Evolutionary conservation across 805 yeast species (phyloP).

Genomic region (Henningerozyma blattae): DNA sequence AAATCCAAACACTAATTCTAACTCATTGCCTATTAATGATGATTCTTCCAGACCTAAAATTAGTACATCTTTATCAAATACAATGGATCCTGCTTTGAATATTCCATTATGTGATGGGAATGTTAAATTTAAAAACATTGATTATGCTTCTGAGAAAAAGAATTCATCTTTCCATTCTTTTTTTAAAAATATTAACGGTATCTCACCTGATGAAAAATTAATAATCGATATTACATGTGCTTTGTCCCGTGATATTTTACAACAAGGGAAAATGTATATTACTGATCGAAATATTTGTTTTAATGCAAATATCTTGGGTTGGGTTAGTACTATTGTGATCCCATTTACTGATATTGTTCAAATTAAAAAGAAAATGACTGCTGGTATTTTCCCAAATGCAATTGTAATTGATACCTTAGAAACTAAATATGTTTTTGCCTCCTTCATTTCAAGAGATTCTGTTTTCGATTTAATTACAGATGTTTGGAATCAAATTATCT

Average conservation of each 20-base stretch:
- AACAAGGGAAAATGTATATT: slow-evolving; percentile 55
- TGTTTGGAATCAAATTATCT: slow-evolving; percentile 44
- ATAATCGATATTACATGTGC: slow-evolving; percentile 58
- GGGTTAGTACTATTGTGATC: slow-evolving; percentile 46
- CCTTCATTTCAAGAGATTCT: slow-evolving; percentile 48
- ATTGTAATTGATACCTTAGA: slow-evolving; percentile 52
- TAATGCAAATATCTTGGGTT: slow-evolving; percentile 56
- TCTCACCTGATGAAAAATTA: slow-evolving; percentile 39
- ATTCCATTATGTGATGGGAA: slow-evolving; percentile 7
- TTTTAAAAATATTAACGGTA: slow-evolving; percentile 32
- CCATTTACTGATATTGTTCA: slow-evolving; percentile 52
- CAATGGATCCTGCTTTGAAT: slow-evolving; percentile 9
- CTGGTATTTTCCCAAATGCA: slow-evolving; percentile 60
- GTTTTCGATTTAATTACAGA: slow-evolving; percentile 39
- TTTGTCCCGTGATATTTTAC: slow-evolving; percentile 47
- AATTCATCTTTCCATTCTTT: slow-evolving; percentile 49
- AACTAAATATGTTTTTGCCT: slow-evolving; percentile 50
- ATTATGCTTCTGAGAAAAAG: slow-evolving; percentile 36
- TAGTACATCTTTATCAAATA: slow-evolving; percentile 11
- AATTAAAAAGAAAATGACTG: slow-evolving; percentile 54
- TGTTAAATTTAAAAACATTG: slow-evolving; percentile 14
- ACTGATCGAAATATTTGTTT: slow-evolving; percentile 46
- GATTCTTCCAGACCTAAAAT: slow-evolving; percentile 7
- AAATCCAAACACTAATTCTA: slow-evolving; percentile 3
- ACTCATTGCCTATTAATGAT: background rate